Conservation (phyloP, 2,329 filamentous ascomycete genomes). For the Bertia moriformis region DNA sequence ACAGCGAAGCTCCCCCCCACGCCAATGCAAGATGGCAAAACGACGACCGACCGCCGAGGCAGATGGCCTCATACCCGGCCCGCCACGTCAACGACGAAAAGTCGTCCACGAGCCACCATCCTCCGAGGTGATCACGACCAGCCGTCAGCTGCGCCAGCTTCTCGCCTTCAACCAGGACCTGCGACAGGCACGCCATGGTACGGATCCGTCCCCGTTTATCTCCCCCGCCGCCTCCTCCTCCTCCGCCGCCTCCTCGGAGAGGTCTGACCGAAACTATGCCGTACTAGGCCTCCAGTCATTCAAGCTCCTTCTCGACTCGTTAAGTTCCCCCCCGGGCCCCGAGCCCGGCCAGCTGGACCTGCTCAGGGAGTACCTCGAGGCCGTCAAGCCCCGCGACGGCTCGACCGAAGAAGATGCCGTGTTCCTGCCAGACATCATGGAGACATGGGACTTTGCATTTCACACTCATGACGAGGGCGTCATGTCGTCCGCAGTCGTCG, state of each 20-base stretch:
- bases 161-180: slow-evolving; percentile 60
- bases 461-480: slow-evolving; percentile 69
- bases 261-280: not conserved
- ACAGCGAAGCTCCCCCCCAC: no score
- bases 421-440: slow-evolving; percentile 66
- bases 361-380: slow-evolving; percentile 54
- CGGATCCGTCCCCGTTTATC: slow-evolving; percentile 6
- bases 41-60: no score
- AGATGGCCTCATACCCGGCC: no score
- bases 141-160: slow-evolving; percentile 53
- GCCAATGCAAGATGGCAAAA: no score
- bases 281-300: slow-evolving; percentile 56
- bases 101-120: slow-evolving; percentile 39
- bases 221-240: not conserved
- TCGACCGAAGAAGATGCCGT: slow-evolving; percentile 35
- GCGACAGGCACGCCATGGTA: slow-evolving; percentile 51
- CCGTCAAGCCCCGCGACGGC: slow-evolving; percentile 31
- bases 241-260: not conserved
- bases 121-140: slow-evolving; percentile 45
- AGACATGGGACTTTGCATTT: slow-evolving; percentile 74
- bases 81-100: no score
- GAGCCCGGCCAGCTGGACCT: slow-evolving; percentile 37
- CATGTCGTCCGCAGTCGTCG: slow-evolving; percentile 66
- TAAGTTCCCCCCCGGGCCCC: slow-evolving; percentile 34
- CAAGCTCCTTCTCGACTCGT: slow-evolving; percentile 56